Base-by-base conservation (phyloP, 768 basidiomycete genomes). In the Flagelloscypha sp. region DNA sequence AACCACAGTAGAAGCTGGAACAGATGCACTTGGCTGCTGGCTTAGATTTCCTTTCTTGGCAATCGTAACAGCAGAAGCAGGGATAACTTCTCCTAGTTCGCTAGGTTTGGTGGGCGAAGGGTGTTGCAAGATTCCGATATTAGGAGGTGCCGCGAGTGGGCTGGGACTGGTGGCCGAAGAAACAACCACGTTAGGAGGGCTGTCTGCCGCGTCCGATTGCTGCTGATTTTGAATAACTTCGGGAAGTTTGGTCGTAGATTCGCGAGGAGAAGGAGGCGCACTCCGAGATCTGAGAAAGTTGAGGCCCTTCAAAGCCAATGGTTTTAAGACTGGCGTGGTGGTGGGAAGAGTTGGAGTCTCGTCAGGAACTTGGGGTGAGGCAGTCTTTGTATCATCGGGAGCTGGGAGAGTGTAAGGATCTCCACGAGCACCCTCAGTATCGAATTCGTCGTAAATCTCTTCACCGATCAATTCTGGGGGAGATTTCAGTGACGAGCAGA, bases 381-480 rank as follows among this genome's bases (percentile, higher is more conserved):
- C 36, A 59, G 57, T 34, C 25, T 35, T 27, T 17, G 20, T 43
- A 17, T 27, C 37, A 28, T 54, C 53, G 21, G 56, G 53, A 19
- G 58, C 41, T 59, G 61, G 49, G 57, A 72, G 36, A 50, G 61
- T 15, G 59, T 43, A 66, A 48, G 52, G 74, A 49, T 67, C 70
- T 9, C 66, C 73, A 42, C 66, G 72, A n/a, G 73, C 73, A 27
- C 83, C 85, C 55, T 85, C 74, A 8, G 72, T 70, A 49, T 90
- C 88, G 52, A 86, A 90, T 59, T 92, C 89, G 49, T 92, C 87
- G 41, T 85, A 87, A 35, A 93, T 90, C 49, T 92, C 89, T 59
- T 92, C 87, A 10, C 89, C 89, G 37, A 93, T 92, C 8, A 93
- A 68, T 52, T 92, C 89, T 86, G 47, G 7, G n/a, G n/a, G n/a